phyloP scores from a whole-genome alignment of 2,329 filamentous ascomycete species.

The Emmonsia crescens region DNA sequence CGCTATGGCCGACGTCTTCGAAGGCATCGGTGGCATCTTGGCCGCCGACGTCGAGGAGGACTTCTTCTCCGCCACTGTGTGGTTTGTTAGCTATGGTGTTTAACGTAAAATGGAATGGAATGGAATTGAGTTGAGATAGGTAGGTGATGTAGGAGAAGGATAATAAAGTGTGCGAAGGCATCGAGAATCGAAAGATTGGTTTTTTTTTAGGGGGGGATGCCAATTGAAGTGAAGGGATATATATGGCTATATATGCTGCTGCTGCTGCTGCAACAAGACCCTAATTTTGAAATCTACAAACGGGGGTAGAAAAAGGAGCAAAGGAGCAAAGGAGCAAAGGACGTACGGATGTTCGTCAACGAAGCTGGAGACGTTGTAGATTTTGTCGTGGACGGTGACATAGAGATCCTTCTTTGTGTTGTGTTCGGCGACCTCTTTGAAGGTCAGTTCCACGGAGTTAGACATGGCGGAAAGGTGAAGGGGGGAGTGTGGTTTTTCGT shows the following conservation, averaged over 20 bases:
- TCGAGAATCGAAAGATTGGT: too few species aligned
- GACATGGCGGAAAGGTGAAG: constrained; percentile 38
- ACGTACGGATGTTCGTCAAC: constrained; percentile 91
- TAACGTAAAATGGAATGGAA: too few species aligned
- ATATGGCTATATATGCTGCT: too few species aligned
- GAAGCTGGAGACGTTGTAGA: constrained; percentile 84
- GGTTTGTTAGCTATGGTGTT: neutral
- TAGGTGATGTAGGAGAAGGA: too few species aligned
- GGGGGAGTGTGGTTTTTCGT: too few species aligned
- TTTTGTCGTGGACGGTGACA: constrained; percentile 88
- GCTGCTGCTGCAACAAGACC: too few species aligned
- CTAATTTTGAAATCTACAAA: too few species aligned
- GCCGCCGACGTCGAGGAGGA: constrained; percentile 87
- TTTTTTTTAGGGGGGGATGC: too few species aligned
- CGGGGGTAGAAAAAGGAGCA: neutral
- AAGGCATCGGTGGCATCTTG: constrained; percentile 97
- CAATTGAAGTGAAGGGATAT: too few species aligned
- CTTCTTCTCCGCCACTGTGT: constrained; percentile 88
- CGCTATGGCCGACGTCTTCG: constrained; percentile 97
- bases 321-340: constrained; percentile 2
- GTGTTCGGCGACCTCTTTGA: constrained; percentile 72
- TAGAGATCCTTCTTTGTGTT: constrained; percentile 87
- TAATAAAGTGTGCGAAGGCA: too few species aligned
- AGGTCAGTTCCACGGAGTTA: constrained; percentile 55
- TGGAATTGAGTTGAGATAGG: too few species aligned